Conservation (phyloP, 441 rosid genomes). For the Breynia disticha region DNA sequence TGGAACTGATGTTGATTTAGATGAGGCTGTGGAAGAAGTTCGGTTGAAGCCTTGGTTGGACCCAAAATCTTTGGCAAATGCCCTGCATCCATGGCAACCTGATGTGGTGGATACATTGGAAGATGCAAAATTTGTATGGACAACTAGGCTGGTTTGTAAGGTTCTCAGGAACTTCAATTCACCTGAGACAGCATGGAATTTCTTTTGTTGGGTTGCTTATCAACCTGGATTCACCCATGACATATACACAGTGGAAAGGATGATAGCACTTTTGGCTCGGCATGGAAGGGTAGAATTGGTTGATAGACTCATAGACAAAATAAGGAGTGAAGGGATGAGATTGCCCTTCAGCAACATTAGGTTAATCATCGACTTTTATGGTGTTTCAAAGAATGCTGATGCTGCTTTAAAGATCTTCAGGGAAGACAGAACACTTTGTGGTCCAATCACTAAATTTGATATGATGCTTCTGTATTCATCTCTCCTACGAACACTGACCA, state of each 20-base stretch:
- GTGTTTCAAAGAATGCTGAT: constrained; percentile 74
- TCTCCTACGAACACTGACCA: constrained; percentile 63
- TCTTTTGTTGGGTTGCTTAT: constrained; percentile 87
- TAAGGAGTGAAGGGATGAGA: constrained; percentile 52
- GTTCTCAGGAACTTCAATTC: constrained; percentile 62
- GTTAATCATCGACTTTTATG: constrained; percentile 68
- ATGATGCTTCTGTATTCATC: constrained; percentile 74
- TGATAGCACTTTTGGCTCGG: constrained; percentile 67
- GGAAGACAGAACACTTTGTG: constrained; percentile 52
- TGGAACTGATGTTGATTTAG: constrained; percentile 14
- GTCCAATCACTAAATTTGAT: constrained; percentile 42
- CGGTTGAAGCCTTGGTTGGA: constrained; percentile 77
- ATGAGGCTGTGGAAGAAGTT: constrained; percentile 22
- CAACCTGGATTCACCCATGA: constrained; percentile 83
- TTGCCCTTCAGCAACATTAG: constrained; percentile 76
- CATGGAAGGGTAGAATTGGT: constrained; percentile 60
- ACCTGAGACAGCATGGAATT: constrained; percentile 66
- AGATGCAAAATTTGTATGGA: constrained; percentile 76
- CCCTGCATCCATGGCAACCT: constrained; percentile 60
- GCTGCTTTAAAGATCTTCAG: constrained; percentile 72
- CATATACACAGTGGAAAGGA: constrained; percentile 60
- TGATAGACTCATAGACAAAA: constrained; percentile 53
- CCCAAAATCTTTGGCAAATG: constrained; percentile 72
- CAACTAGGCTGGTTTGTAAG: constrained; percentile 74
- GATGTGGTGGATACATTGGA: constrained; percentile 47